Percentiles rank a stretch among this genome's conserved stretches.
These are phyloP conservation scores for Yamadazyma membranifaciens DNA, from an alignment of 1,139 yeast genomes.

Conservation along the genomic window DNA sequence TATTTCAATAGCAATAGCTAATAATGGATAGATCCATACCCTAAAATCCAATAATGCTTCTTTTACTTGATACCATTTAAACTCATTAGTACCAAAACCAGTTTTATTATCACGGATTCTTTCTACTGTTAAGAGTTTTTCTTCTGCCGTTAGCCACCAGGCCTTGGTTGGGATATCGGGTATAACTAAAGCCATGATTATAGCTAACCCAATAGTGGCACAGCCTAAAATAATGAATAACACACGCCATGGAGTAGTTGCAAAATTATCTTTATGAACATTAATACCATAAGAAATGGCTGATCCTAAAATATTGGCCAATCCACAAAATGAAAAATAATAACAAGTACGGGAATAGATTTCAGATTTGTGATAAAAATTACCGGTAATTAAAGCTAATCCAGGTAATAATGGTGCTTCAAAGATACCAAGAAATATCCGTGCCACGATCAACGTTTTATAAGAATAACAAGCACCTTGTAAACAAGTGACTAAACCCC, in stretches of 20 bases:
- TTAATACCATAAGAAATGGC: slow-evolving; percentile 31
- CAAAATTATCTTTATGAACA: slow-evolving; percentile 22
- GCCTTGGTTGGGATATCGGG: slow-evolving; percentile 48
- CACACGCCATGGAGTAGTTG: slow-evolving; percentile 25
- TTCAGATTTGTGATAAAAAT: slow-evolving; percentile 25
- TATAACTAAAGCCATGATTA: slow-evolving; percentile 20
- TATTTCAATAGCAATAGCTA: slow-evolving; percentile 24
- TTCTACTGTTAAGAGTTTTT: slow-evolving; percentile 25
- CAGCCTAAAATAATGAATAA: slow-evolving; percentile 47
- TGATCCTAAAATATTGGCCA: slow-evolving; percentile 31
- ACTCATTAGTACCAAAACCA: slow-evolving; percentile 29
- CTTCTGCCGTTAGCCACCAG: slow-evolving; percentile 36
- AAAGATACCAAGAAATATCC: slow-evolving; percentile 40
- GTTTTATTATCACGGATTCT: slow-evolving; percentile 22
- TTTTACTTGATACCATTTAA: slow-evolving; percentile 21
- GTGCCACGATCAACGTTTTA: slow-evolving; percentile 46
- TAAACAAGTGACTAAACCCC: slow-evolving; percentile 52
- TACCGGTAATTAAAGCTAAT: slow-evolving; percentile 22
- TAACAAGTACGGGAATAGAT: slow-evolving; percentile 31
- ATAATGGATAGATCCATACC: slow-evolving; percentile 15
- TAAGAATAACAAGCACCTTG: slow-evolving; percentile 44
- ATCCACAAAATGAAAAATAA: slow-evolving; percentile 28
- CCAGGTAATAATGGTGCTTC: slow-evolving; percentile 37
- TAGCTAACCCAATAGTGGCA: slow-evolving; percentile 23
- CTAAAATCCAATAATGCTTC: slow-evolving; percentile 23